Base-by-base conservation (phyloP, 2,329 filamentous ascomycete genomes). In the Cladosporium austrohemisphaericum region DNA sequence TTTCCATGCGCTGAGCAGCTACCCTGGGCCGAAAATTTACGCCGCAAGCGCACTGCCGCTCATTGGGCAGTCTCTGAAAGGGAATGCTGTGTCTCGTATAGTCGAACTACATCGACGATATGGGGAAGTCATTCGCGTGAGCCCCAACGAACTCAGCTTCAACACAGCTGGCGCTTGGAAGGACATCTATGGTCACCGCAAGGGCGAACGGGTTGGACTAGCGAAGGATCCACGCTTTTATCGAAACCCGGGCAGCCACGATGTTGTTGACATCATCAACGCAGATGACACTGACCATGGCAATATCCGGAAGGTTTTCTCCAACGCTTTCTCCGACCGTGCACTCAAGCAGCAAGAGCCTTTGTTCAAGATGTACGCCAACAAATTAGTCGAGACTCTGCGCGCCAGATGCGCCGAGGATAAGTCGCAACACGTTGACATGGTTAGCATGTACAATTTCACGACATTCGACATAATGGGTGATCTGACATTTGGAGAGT, bases 71-170 rank as follows among this genome's bases (percentile, higher is more conserved):
- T n/a, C n/a, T n/a, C n/a, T n/a, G n/a, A n/a, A n/a, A n/a, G n/a
- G n/a, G n/a, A n/a, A n/a, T n/a, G n/a, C n/a, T n/a, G n/a, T n/a
- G n/a, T n/a, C n/a, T n/a, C n/a, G n/a, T n/a, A n/a, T n/a, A n/a
- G n/a, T n/a, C n/a, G 33, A 51, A 22, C 57, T 74, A 11, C 71
- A 74, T 57, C 53, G 62, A 4, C 52, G 60, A 28, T 73, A 74
- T 55, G 75, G 75, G 5, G 63, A 65, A 1, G 66, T 77, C 1
- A 73, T 78, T 9, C 71, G 76, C 9, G 61, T 76, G 32, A 67
- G 67, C 3, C 74, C 75, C 2, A 65, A 74, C 49, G 73, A 77
- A 56, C 65, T 78, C 3, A 69, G 71, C 3, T 77, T 74, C 56
- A 67, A 62, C 37, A 57, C 64, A 16, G 57, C 62, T 7, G 49